phyloP scores from a whole-genome alignment of 441 rosid genomes.

The Euphorbia schlechtendalii region DNA sequence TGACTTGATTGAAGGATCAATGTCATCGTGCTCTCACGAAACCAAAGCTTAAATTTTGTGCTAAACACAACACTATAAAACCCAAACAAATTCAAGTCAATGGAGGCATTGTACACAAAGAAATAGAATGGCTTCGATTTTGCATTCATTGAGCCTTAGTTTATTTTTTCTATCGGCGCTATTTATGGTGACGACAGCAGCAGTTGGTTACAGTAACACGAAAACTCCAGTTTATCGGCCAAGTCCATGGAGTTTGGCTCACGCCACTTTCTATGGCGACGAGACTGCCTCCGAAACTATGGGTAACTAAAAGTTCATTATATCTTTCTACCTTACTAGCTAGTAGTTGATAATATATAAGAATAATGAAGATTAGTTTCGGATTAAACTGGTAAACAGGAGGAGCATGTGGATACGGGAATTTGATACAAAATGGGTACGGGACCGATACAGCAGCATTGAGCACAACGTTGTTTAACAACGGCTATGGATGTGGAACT shows the following conservation, averaged over 20 bases:
- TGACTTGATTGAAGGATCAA: constrained; percentile 18
- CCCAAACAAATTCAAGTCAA: constrained; percentile 18
- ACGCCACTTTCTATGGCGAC: constrained; percentile 86
- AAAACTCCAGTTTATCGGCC: constrained; percentile 26
- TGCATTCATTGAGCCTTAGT: constrained; percentile 34
- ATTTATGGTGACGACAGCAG: constrained; percentile 24
- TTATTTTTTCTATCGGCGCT: constrained; percentile 19
- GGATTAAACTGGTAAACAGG: constrained; percentile 24
- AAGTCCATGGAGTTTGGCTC: constrained; percentile 54
- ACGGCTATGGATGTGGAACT: constrained; percentile 68
- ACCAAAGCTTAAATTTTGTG: constrained; percentile 4
- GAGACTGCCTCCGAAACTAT: constrained; percentile 63
- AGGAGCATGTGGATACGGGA: constrained; percentile 89
- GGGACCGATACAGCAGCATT: constrained; percentile 63
- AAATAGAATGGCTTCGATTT: constrained; percentile 32
- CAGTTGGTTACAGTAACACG: constrained; percentile 17
- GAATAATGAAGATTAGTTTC: too few relatives aligned
- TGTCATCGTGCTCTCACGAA: constrained; percentile 53
- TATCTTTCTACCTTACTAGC: too few relatives aligned
- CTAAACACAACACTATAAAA: constrained; percentile 22
- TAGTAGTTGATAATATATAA: too few relatives aligned
- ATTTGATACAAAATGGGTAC: constrained; percentile 53
- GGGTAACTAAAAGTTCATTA: constrained; percentile 37
- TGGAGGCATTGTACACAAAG: constrained; percentile 8
- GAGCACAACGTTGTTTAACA: constrained; percentile 58